These are phyloP conservation scores for Daldinia concentrica DNA, from an alignment of 495 filamentous ascomycete species.

Conservation along the genomic window DNA sequence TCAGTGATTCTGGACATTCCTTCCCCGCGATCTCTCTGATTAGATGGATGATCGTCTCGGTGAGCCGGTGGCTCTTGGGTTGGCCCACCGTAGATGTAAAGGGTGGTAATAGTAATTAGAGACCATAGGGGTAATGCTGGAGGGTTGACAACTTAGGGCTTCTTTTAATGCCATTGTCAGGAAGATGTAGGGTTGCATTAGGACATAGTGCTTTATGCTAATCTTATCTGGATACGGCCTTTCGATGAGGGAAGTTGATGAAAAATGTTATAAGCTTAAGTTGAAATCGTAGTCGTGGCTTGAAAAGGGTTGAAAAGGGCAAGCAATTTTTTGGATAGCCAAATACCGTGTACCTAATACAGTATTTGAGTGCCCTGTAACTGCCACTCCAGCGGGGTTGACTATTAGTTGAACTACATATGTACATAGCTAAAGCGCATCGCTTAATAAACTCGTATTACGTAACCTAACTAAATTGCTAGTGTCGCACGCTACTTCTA, in stretches of 20 bases:
- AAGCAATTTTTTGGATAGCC: neutral
- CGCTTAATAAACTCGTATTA: neutral
- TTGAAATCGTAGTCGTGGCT: conserved; percentile 1
- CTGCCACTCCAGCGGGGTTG: neutral
- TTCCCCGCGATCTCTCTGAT: conserved; percentile 36
- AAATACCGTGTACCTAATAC: neutral
- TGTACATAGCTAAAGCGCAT: neutral
- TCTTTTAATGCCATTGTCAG: conserved; percentile 19
- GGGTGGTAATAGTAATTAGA: conserved; percentile 17
- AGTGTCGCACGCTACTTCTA: neutral
- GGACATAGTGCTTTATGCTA: conserved; percentile 19
- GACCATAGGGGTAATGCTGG: conserved; percentile 25
- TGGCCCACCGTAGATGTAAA: conserved; percentile 12
- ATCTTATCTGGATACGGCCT: conserved; percentile 19
- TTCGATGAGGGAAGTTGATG: conserved; percentile 4
- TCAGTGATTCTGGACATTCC: conserved; percentile 23
- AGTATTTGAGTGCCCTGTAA: neutral
- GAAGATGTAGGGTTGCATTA: conserved; percentile 35
- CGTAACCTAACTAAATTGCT: conserved; percentile 6
- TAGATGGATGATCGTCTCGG: conserved; percentile 31
- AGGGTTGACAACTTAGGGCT: conserved; percentile 22
- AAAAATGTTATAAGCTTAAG: conserved; percentile 29
- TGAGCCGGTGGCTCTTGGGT: conserved; percentile 24
- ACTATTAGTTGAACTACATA: too few species aligned
- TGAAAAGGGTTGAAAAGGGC: conserved; percentile 5